A percentile compares a stretch with the other conserved stretches of the same genome.
Evolutionary conservation across 257 asterid species (phyloP).

Genomic region (Forsythia suspensa): DNA sequence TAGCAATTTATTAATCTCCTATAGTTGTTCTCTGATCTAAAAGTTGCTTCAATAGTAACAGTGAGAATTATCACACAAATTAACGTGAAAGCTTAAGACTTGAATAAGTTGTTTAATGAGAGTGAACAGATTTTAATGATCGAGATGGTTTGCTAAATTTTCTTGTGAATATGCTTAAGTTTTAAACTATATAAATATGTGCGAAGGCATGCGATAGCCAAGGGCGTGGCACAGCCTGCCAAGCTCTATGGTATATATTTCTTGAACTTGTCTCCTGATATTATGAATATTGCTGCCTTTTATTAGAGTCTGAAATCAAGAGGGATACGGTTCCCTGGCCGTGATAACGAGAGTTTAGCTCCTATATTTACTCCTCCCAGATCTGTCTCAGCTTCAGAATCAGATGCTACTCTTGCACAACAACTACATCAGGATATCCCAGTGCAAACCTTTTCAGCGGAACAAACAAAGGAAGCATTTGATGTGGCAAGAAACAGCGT

Average conservation of each 20-base stretch:
- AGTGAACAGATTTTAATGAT: background rate
- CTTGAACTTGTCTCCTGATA: constrained; percentile 10
- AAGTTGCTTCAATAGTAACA: background rate
- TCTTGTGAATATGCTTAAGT: background rate
- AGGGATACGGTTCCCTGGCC: constrained; percentile 96
- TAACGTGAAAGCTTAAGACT: background rate
- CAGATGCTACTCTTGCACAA: constrained; percentile 47
- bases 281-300: constrained; percentile 1
- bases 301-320: constrained; percentile 84
- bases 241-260: background rate
- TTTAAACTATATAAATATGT: background rate
- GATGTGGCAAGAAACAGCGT: constrained; percentile 95
- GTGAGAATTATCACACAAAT: background rate
- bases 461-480: constrained; percentile 90
- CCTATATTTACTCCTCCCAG: constrained; percentile 96
- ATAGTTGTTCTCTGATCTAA: background rate
- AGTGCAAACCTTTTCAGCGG: constrained; percentile 64
- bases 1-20: background rate
- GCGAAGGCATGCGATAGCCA: background rate
- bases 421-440: constrained; percentile 65
- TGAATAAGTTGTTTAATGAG: background rate
- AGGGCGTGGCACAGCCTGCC: background rate
- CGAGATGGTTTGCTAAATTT: background rate
- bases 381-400: constrained; percentile 61
- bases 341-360: constrained; percentile 90